These are phyloP conservation scores for Raphidocelis subcapitata DNA, from an alignment of 139 green algal genomes.

Conservation along the genomic window DNA sequence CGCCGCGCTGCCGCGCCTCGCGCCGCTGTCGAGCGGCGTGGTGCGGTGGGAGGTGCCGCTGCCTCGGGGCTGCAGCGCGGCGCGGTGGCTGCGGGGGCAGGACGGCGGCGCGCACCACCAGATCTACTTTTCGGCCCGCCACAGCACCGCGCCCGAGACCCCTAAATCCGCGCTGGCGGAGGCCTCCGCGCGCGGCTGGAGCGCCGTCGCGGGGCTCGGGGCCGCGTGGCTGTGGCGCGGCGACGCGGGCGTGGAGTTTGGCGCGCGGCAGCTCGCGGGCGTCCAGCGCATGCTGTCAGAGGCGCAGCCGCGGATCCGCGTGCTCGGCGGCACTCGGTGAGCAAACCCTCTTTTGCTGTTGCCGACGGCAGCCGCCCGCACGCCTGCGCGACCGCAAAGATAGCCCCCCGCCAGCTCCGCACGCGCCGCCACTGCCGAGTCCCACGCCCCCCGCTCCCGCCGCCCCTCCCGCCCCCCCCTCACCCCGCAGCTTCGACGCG, in stretches of 20 bases:
- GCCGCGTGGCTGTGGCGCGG: constrained; percentile 83
- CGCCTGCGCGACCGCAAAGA: no score
- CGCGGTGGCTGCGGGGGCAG: constrained; percentile 52
- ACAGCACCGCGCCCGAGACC: constrained; percentile 69
- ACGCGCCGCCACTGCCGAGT: no score
- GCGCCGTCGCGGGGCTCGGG: constrained; percentile 63
- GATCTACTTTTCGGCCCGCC: constrained; percentile 78
- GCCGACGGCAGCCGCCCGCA: no score
- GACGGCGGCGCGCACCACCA: constrained; percentile 14
- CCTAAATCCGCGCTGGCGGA: constrained; percentile 48
- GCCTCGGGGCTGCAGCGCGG: constrained; percentile 29
- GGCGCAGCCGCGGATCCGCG: constrained; percentile 56
- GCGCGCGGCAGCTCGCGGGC: constrained; percentile 32
- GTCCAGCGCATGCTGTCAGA: constrained; percentile 72
- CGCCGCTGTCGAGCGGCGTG: neutral
- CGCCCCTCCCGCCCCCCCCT: neutral
- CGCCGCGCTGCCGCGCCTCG: neutral
- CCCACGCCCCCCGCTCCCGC: neutral
- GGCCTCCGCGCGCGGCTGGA: constrained; percentile 37
- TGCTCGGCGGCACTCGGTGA: constrained; percentile 78
- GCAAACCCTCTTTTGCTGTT: no score
- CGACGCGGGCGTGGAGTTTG: constrained; percentile 38
- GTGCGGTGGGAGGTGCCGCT: constrained; percentile 26
- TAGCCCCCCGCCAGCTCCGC: no score
- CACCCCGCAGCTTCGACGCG: constrained; percentile 38